A percentile compares a stretch with the other conserved stretches of the same genome.
Evolutionary conservation across 1,284 basidiomycete genomes (phyloP).

Genomic region (Abortiporus biennis): DNA sequence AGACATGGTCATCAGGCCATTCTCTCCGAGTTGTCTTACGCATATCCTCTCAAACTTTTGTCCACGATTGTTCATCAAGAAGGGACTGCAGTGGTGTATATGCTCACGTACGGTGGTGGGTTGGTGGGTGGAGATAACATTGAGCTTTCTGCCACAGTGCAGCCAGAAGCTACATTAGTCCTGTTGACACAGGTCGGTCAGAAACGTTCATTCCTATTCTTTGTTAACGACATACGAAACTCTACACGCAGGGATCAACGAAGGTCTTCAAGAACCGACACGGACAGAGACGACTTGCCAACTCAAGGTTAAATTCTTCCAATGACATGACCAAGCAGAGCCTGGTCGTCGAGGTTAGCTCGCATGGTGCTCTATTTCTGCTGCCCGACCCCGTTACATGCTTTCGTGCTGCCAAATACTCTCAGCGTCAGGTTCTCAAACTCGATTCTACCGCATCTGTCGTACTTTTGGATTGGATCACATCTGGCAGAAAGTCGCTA

Average conservation of each 20-base stretch:
- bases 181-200: conserved; percentile 74
- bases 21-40: conserved; percentile 74
- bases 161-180: conserved; percentile 49
- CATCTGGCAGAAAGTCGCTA: conserved; percentile 72
- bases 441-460: conserved; percentile 54
- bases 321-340: conserved; percentile 35
- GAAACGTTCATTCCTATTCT: conserved; percentile 5
- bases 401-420: conserved; percentile 78
- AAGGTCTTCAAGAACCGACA: conserved; percentile 84
- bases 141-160: conserved; percentile 58
- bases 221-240: conserved; percentile 3
- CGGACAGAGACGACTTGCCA: conserved; percentile 27
- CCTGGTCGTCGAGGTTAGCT: conserved; percentile 49
- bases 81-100: conserved; percentile 68
- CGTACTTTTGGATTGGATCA: conserved; percentile 86
- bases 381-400: conserved; percentile 94
- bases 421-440: conserved; percentile 72
- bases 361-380: conserved; percentile 59
- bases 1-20: conserved; percentile 48
- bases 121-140: conserved; percentile 86
- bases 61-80: conserved; percentile 52
- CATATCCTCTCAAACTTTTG: conserved; percentile 90
- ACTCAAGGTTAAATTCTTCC: conserved; percentile 3
- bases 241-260: conserved; percentile 68
- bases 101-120: conserved; percentile 90